Base-by-base conservation (phyloP, 257 asterid genomes). In the Salvia hispanica region DNA sequence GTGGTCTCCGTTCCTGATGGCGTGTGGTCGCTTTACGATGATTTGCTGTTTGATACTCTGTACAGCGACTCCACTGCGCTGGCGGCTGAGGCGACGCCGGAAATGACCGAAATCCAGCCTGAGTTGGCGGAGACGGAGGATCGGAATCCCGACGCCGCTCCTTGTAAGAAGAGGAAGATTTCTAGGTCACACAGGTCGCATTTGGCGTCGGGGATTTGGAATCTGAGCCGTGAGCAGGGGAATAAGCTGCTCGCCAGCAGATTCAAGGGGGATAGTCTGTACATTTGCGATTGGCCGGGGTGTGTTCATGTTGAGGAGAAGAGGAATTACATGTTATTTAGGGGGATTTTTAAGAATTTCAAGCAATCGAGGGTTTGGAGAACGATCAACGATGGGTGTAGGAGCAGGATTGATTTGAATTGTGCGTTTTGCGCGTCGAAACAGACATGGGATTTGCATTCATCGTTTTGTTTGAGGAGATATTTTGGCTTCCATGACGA, bases 331-430 rank as follows among this genome's bases (percentile, higher is more conserved):
- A 92, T 92, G 98, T 66, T 92, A 5, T 92, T 92, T 59, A 73
- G 98, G 33, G 98, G 96, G 44, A 71, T 92, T 25, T 89, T 92
- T 79, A 89, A 87, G 85, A 83, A 92, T 67, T 92, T 92, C 86
- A 89, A 86, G 82, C 90, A 92, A 68, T 84, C 98, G 0, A 80
- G 96, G 76, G 98, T 89, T 31, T 92, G 96, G 95, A 89, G 98
- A 82, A 92, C 98, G 46, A 86, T 92, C 46, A 87, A 81, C 5
- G 98, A 92, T 70, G 96, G 96, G 47, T 83, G 74, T 0, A 75
- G 87, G 86, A 82, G 75, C 66, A 83, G 56, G 74, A 78, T 78
- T 13, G 88, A 82, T 66, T 68, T 89, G 62, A 80, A 76, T 44
- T 92, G 98, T 33, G 96, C 92, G 0, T 89, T 80, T 63, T 92